Evolutionary conservation across 768 basidiomycete genomes (phyloP).

Genomic region (Auriscalpium orientale): DNA sequence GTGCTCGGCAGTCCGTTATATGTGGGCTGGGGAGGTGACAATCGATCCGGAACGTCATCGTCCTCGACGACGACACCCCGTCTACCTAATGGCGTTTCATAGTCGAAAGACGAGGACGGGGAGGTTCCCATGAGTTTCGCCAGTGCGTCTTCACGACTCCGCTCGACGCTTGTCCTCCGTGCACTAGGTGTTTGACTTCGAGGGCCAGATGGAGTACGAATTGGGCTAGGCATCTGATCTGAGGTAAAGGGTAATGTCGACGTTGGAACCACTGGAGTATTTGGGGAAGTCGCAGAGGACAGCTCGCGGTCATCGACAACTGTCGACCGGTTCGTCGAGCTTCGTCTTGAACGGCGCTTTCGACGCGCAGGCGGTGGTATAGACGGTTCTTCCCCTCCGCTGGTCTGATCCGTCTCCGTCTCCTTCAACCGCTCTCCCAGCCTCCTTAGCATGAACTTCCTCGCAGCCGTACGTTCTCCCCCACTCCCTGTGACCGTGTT

Average conservation of each 20-base stretch:
- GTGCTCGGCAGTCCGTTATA: slow-evolving; percentile 37
- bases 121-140: slow-evolving; percentile 12
- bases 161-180: slow-evolving; percentile 14
- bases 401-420: slow-evolving; percentile 54
- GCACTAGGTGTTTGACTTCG: slow-evolving; percentile 12
- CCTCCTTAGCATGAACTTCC: slow-evolving; percentile 57
- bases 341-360: slow-evolving; percentile 13
- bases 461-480: slow-evolving; percentile 68
- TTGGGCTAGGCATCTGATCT: slow-evolving; percentile 9
- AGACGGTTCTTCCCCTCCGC: slow-evolving; percentile 46
- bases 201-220: neutral
- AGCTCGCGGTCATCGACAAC: slow-evolving; percentile 25
- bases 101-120: slow-evolving; percentile 4
- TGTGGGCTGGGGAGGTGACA: slow-evolving; percentile 31
- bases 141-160: slow-evolving; percentile 11
- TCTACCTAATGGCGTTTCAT: slow-evolving; percentile 9
- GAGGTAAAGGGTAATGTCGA: slow-evolving; percentile 7
- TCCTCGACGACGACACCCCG: slow-evolving; percentile 15
- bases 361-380: slow-evolving; percentile 7
- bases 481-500: slow-evolving; percentile 81
- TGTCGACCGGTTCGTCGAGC: slow-evolving; percentile 14
- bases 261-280: slow-evolving; percentile 11
- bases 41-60: slow-evolving; percentile 18
- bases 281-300: slow-evolving; percentile 16
- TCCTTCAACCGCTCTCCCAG: slow-evolving; percentile 54